Evolutionary conservation across 1,284 basidiomycete species (phyloP), one percentile per base, ranked within the genome.

Genomic region (Peniophora sp.): DNA sequence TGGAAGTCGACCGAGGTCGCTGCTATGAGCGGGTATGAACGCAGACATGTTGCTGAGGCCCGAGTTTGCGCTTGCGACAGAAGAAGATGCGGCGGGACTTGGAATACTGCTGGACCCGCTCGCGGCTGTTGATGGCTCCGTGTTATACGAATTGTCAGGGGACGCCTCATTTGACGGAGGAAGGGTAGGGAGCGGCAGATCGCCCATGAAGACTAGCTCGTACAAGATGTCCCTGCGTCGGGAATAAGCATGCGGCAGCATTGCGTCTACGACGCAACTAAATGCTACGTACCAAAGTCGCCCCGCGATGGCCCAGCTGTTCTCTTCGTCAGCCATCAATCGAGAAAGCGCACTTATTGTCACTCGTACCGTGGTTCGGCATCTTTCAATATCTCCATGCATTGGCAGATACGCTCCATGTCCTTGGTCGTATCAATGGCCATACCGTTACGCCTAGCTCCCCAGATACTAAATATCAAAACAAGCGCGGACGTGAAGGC

Each of bases 171-270:
- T 32, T 12, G 27, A 32, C 6, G 27, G 27, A 6, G 27, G 27
- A 12, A 32, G 27, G 12, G 38, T 8, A 12, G 80, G 78, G 1
- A 85, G 65, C 0, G 81, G 80, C 2, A 85, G 67, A 34, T 85
- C 81, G 5, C 82, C 81, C 3, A 79, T 77, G 11, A 72, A 79
- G 1, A 82, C 81, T 0, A 86, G 69, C 55, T 85, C 82, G 54
- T 75, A 81, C 8, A 86, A 63, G 47, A 85, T 74, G 57, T 86
- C 82, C 75, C 81, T 83, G 52, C 12, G 27, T 1, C 8, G 38
- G 5, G 6, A 36, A 17, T 20, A 27, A 49, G 44, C n/a, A 46
- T 23, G 49, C 27, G 17, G 27, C 27, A 23, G 17, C 16, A 25
- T 2, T 3, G 36, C 17, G 19, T 19, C 32, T 10, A n/a, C 11